Conservation (phyloP, 352 stramenopile genomes). For the Hyaloperonospora brassicae region DNA sequence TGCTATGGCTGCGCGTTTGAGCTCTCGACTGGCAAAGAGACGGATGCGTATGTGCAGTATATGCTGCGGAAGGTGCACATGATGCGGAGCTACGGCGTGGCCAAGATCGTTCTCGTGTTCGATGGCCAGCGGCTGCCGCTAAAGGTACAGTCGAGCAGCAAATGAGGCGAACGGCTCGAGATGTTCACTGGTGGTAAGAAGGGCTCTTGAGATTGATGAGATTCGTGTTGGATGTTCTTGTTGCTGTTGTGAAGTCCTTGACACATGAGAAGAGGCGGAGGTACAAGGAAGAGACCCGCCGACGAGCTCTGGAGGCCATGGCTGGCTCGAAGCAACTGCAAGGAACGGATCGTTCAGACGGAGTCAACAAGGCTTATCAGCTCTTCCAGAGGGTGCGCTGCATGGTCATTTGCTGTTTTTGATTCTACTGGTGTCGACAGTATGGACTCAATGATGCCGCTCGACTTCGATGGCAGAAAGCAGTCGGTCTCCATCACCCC, state of each 20-base stretch:
- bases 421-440: no score
- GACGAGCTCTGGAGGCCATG: constrained; percentile 44
- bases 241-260: constrained; percentile 27
- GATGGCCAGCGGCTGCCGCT: constrained; percentile 64
- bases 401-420: background rate
- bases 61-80: constrained; percentile 72
- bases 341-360: constrained; percentile 37
- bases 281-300: constrained; percentile 50
- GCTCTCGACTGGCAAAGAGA: constrained; percentile 51
- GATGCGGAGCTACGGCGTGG: constrained; percentile 43
- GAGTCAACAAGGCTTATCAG: constrained; percentile 49
- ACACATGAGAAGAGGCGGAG: constrained; percentile 58
- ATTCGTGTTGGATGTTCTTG: background rate
- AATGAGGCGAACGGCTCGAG: background rate
- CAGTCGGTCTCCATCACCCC: constrained; percentile 63
- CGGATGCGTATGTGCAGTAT: constrained; percentile 59
- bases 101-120: constrained; percentile 61
- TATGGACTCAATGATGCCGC: background rate
- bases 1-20: constrained; percentile 77
- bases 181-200: no score
- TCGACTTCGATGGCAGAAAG: background rate
- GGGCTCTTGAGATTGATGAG: background rate
- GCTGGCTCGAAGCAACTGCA: constrained; percentile 37
- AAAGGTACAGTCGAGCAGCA: constrained; percentile 29
- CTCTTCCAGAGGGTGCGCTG: constrained; percentile 43